Evolutionary conservation across 129 eudicot species (phyloP).

Genomic region (Scalesia atractyloides): DNA sequence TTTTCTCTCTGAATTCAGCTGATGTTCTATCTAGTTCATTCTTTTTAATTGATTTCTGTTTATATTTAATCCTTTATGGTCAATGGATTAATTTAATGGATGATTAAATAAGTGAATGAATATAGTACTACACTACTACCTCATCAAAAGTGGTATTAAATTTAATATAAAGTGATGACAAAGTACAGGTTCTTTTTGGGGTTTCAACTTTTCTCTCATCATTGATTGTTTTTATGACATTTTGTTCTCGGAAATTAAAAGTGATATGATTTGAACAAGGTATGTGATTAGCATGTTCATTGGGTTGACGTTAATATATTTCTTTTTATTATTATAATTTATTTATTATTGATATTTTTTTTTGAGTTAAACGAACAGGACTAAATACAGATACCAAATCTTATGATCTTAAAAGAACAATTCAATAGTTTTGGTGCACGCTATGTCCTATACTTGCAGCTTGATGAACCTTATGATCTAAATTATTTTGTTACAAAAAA

Average conservation of each 20-base stretch:
- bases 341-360: not conserved
- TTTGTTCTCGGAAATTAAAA: not conserved
- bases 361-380: not conserved
- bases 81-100: conserved; percentile 13
- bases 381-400: not conserved
- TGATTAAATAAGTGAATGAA: not conserved
- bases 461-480: conserved; percentile 10
- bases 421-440: not conserved
- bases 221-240: conserved; percentile 9
- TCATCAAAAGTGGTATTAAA: too few relatives aligned
- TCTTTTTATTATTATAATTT: not conserved
- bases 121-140: too few relatives aligned
- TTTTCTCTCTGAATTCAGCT: too few relatives aligned
- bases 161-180: not conserved
- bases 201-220: conserved; percentile 13
- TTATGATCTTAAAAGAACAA: not conserved
- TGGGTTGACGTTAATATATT: conserved; percentile 4
- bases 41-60: conserved; percentile 13
- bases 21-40: not conserved
- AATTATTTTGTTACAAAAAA: conserved; percentile 13
- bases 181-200: conserved; percentile 17
- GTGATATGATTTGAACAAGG: too few relatives aligned
- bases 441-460: not conserved
- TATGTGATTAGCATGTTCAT: conserved; percentile 9
- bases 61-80: not conserved